phyloP scores from a whole-genome alignment of 2,329 filamentous ascomycete species.

The Elsinoe ampelina region DNA sequence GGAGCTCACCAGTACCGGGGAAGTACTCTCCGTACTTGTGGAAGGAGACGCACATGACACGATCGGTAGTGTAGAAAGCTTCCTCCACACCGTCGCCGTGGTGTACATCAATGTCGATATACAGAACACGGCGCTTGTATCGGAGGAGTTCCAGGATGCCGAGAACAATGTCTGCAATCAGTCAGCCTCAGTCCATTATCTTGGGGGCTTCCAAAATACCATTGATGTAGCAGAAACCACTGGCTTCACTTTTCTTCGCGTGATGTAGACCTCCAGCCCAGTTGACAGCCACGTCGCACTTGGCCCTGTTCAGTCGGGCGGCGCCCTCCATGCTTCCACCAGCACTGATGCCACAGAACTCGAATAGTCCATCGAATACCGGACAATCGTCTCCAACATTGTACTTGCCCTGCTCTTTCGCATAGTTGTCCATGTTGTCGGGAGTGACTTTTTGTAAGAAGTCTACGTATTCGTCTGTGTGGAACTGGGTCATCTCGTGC shows the following conservation, averaged over 20 bases:
- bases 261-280: slow-evolving; percentile 43
- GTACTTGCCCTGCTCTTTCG: slow-evolving; percentile 76
- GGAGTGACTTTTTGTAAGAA: slow-evolving; percentile 81
- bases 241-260: slow-evolving; percentile 40
- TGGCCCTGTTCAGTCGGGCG: slow-evolving; percentile 56
- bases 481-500: slow-evolving; percentile 64
- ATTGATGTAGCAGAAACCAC: slow-evolving; percentile 42
- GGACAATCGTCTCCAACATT: slow-evolving; percentile 57
- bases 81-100: slow-evolving; percentile 62
- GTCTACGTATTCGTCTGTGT: slow-evolving; percentile 64
- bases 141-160: slow-evolving; percentile 56
- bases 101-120: slow-evolving; percentile 60
- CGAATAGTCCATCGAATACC: slow-evolving; percentile 61
- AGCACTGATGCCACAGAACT: slow-evolving; percentile 62
- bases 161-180: slow-evolving; percentile 51
- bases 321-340: slow-evolving; percentile 63
- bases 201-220: slow-evolving; percentile 22
- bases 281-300: slow-evolving; percentile 56
- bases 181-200: slow-evolving; percentile 1
- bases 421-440: slow-evolving; percentile 93
- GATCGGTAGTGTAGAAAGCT: slow-evolving; percentile 62
- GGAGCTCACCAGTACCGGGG: slow-evolving; percentile 58
- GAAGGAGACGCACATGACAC: slow-evolving; percentile 63
- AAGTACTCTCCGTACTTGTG: slow-evolving; percentile 68
- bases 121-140: slow-evolving; percentile 55